phyloP scores from a whole-genome alignment of 1,139 yeast species.

The Arxiozyma slooffiae region DNA sequence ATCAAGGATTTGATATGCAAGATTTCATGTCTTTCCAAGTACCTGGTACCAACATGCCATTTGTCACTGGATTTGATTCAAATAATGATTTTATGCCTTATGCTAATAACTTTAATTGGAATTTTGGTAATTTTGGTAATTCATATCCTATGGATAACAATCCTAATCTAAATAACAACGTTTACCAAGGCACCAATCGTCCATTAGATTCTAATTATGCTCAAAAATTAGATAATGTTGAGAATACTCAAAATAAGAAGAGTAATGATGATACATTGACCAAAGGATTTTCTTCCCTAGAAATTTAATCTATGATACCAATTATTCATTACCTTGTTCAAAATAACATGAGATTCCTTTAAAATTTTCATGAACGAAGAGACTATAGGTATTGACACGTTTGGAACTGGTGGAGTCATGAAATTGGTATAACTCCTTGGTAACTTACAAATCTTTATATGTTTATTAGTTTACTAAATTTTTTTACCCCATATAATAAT shows the following conservation, averaged over 20 bases:
- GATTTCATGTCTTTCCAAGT: constrained; percentile 32
- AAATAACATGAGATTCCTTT: constrained; percentile 1
- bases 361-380: neutral
- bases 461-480: neutral
- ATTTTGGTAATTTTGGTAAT: constrained; percentile 10
- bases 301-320: constrained; percentile 2
- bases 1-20: constrained; percentile 39
- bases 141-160: neutral
- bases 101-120: constrained; percentile 25
- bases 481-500: neutral
- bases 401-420: neutral
- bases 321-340: neutral
- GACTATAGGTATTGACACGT: neutral
- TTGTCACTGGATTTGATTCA: constrained; percentile 19
- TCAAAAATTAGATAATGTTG: constrained; percentile 9
- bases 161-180: constrained; percentile 1
- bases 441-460: too few relatives aligned
- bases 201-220: constrained; percentile 11
- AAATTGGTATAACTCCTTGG: neutral
- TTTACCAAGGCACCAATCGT: constrained; percentile 7
- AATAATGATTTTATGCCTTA: constrained; percentile 29
- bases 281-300: constrained; percentile 4
- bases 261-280: neutral
- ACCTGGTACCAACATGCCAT: constrained; percentile 18
- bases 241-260: neutral